A percentile compares a stretch with the other conserved stretches of the same genome.
Evolutionary conservation across 1,139 yeast species (phyloP).

Genomic region (Hanseniaspora gamundiae): DNA sequence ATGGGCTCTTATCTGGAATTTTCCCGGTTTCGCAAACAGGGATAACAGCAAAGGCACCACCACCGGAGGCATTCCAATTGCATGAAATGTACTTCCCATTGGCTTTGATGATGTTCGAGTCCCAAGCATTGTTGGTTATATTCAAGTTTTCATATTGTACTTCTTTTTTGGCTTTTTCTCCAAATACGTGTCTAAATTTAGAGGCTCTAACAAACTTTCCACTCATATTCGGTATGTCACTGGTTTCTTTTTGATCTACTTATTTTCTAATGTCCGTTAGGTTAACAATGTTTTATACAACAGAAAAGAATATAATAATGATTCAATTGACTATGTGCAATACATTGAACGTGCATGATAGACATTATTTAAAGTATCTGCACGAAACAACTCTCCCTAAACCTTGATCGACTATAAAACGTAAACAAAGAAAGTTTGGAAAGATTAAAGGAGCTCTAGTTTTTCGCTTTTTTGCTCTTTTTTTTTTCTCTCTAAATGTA

Average conservation of each 20-base stretch:
- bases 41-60: conserved; percentile 92
- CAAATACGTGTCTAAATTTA: conserved; percentile 90
- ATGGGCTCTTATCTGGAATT: conserved; percentile 84
- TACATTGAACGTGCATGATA: no score
- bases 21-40: conserved; percentile 85
- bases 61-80: conserved; percentile 92
- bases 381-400: no score
- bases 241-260: not conserved
- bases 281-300: no score
- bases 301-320: no score
- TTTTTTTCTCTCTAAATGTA: no score
- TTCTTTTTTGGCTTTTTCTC: conserved; percentile 75
- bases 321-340: no score
- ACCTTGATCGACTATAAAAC: no score
- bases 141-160: conserved; percentile 78
- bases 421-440: no score
- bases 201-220: conserved; percentile 94
- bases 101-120: conserved; percentile 72
- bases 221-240: conserved; percentile 28
- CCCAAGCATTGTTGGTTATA: conserved; percentile 89
- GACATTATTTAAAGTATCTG: no score
- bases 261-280: no score
- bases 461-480: no score
- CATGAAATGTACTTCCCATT: conserved; percentile 80
- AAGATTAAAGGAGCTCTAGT: no score